Evolutionary conservation across 225 moss, liverwort and hornwort genomes (phyloP).

Genomic region (Takakia lepidozioides): DNA sequence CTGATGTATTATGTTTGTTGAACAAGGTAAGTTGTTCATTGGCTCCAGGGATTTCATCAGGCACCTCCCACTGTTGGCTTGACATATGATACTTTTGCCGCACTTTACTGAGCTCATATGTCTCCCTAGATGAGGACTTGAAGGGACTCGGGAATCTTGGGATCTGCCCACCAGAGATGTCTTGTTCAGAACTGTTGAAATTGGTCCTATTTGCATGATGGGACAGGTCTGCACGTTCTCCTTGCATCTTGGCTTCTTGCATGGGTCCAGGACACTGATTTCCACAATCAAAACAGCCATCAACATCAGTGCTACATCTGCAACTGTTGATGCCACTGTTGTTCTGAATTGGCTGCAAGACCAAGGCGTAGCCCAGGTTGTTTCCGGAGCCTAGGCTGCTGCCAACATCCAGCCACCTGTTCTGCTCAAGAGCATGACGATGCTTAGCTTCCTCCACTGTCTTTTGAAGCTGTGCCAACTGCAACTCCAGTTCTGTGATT

Average conservation of each 20-base stretch:
- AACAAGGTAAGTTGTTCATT: not conserved
- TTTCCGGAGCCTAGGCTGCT: constrained; percentile 36
- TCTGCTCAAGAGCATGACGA: constrained; percentile 61
- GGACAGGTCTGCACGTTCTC: constrained; percentile 6
- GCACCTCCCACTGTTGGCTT: constrained; percentile 23
- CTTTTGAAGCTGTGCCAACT: constrained; percentile 62
- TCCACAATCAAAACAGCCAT: constrained; percentile 28
- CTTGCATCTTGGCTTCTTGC: no score
- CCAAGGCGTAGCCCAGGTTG: constrained; percentile 69
- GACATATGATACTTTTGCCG: constrained; percentile 29
- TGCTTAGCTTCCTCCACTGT: constrained; percentile 68
- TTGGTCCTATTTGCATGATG: constrained; percentile 8
- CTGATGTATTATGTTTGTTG: constrained; percentile 9
- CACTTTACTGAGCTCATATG: constrained; percentile 12
- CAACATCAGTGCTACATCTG: constrained; percentile 19
- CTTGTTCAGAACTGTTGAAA: constrained; percentile 8
- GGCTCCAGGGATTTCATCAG: constrained; percentile 11
- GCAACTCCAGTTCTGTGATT: constrained; percentile 43
- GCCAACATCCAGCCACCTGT: constrained; percentile 79
- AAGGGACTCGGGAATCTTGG: not conserved
- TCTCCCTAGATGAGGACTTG: constrained; percentile 18
- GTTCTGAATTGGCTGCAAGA: constrained; percentile 40
- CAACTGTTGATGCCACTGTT: constrained; percentile 18
- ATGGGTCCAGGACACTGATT: no score
- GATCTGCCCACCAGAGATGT: constrained; percentile 1